A percentile compares a stretch with the other conserved stretches of the same genome.
phyloP scores from a whole-genome alignment of 2,329 filamentous ascomycete genomes.

The Zasmidium citrigriseum region DNA sequence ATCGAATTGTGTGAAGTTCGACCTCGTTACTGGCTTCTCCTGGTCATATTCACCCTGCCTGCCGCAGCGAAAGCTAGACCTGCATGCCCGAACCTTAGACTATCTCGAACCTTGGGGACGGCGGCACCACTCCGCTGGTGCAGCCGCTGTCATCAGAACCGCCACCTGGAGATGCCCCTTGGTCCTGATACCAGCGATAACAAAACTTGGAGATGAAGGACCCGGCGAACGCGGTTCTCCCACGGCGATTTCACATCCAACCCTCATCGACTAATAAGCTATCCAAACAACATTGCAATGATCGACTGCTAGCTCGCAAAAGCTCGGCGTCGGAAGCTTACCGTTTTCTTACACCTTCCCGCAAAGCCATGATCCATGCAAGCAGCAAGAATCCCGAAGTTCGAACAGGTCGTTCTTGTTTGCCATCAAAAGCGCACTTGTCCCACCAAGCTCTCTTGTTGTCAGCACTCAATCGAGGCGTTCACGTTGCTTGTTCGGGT shows the following conservation, averaged over 20 bases:
- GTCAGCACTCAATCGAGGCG: not conserved
- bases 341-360: too few species aligned
- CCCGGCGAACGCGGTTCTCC: not conserved
- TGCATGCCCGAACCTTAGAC: not conserved
- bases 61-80: not conserved
- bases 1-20: not conserved
- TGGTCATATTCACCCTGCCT: too few species aligned
- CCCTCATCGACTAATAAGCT: not conserved
- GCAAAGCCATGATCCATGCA: too few species aligned
- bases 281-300: not conserved
- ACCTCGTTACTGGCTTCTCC: not conserved
- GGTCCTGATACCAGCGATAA: not conserved
- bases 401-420: too few species aligned
- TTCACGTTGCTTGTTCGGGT: not conserved
- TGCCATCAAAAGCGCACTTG: too few species aligned
- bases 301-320: not conserved
- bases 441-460: not conserved
- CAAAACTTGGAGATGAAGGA: not conserved
- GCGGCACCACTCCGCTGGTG: not conserved
- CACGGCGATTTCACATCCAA: not conserved
- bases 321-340: not conserved
- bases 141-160: not conserved
- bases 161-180: not conserved
- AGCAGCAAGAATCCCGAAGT: too few species aligned
- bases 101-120: not conserved